These are phyloP conservation scores for Fusarium citri DNA, from an alignment of 2,329 filamentous ascomycete genomes.

Conservation along the genomic window DNA sequence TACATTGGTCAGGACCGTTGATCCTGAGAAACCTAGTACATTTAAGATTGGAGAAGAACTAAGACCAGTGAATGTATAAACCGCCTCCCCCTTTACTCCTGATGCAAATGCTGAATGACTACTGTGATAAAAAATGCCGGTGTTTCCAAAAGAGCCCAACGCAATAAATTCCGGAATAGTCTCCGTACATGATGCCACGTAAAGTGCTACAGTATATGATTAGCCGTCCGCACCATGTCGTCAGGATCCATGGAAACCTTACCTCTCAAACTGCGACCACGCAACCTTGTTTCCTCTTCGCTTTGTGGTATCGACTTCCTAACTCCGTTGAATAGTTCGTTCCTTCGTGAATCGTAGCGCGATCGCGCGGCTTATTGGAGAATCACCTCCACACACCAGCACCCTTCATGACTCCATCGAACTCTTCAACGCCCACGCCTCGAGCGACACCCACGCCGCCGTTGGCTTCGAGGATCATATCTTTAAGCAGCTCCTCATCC, in stretches of 20 bases:
- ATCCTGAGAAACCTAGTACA: conserved; percentile 23
- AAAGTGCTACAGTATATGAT: neutral
- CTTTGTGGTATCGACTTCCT: conserved; percentile 4
- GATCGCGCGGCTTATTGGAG: neutral
- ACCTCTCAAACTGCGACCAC: conserved; percentile 7
- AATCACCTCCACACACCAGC: conserved; percentile 83
- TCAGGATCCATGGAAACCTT: neutral
- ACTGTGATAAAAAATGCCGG: neutral
- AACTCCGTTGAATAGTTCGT: conserved; percentile 26
- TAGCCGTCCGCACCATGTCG: neutral
- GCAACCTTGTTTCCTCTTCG: neutral
- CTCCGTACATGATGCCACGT: neutral
- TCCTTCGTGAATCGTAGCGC: conserved; percentile 34
- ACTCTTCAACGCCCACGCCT: conserved; percentile 82
- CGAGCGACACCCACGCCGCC: conserved; percentile 77
- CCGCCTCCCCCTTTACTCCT: neutral
- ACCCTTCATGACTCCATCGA: conserved; percentile 85
- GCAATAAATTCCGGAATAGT: neutral
- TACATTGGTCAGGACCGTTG: conserved; percentile 25
- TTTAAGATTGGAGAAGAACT: conserved; percentile 14
- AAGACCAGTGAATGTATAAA: conserved; percentile 4
- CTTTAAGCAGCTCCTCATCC: conserved; percentile 82
- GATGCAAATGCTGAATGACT: neutral
- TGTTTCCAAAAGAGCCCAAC: neutral
- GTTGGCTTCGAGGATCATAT: conserved; percentile 97